Percentiles rank a stretch among this genome's conserved stretches.
These are phyloP conservation scores for Podospora anserina DNA, from an alignment of 495 filamentous ascomycete species.

Conservation along the genomic window DNA sequence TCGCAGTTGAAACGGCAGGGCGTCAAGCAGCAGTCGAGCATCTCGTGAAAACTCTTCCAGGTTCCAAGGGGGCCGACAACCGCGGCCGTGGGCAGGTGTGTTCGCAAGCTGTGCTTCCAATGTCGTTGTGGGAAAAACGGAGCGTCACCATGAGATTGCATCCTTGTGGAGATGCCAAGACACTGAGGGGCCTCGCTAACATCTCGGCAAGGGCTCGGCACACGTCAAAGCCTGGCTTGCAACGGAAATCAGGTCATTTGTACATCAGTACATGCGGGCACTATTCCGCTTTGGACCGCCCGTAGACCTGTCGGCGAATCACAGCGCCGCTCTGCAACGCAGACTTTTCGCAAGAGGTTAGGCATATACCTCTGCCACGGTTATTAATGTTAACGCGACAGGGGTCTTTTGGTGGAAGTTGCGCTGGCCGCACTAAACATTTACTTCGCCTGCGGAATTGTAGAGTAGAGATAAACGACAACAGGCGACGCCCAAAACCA, in stretches of 20 bases:
- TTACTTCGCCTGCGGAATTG: too few species aligned
- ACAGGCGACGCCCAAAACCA: background rate
- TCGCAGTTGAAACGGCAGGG: background rate
- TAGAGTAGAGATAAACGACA: slow-evolving; percentile 1
- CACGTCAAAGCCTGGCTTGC: slow-evolving; percentile 21
- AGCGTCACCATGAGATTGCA: background rate
- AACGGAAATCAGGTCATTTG: slow-evolving; percentile 28
- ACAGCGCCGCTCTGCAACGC: background rate
- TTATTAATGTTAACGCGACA: too few species aligned
- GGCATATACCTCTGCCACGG: background rate
- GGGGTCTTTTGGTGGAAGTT: too few species aligned
- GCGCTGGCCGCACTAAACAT: too few species aligned
- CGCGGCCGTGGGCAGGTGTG: background rate
- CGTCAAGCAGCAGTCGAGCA: background rate
- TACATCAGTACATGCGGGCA: slow-evolving; percentile 3
- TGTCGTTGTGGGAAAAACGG: background rate
- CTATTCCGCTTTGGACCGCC: slow-evolving; percentile 10
- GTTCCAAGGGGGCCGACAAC: background rate
- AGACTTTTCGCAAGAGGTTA: slow-evolving; percentile 2
- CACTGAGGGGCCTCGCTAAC: slow-evolving; percentile 3
- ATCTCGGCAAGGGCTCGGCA: slow-evolving; percentile 18
- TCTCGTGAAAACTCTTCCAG: background rate
- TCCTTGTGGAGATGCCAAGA: slow-evolving; percentile 1
- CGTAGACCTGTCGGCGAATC: background rate
- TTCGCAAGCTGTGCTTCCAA: background rate